Conservation (phyloP, 192 early-diverging fungal species). For the Rhizoclosmatium sp. region DNA sequence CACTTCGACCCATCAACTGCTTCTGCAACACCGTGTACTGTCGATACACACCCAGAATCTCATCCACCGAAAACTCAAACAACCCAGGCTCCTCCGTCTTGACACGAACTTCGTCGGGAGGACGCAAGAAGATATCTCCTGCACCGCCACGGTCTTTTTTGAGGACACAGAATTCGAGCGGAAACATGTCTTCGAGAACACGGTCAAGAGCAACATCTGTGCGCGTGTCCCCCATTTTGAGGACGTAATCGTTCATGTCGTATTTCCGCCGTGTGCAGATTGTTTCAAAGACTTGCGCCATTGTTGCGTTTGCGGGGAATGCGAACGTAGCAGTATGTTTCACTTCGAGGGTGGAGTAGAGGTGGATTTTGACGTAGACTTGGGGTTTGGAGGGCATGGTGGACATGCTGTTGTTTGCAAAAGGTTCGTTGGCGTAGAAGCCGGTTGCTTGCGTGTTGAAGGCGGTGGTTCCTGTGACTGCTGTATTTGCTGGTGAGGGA, state of each 20-base stretch:
- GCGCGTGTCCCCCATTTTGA: slow-evolving; percentile 81
- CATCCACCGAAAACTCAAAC: slow-evolving; percentile 54
- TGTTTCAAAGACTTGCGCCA: slow-evolving; percentile 80
- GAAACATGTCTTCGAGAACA: slow-evolving; percentile 71
- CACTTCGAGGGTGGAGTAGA: slow-evolving; percentile 78
- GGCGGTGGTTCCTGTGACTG: background rate
- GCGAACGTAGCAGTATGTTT: slow-evolving; percentile 91
- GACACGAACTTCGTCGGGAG: slow-evolving; percentile 54
- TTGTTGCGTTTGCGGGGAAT: slow-evolving; percentile 71
- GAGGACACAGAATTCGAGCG: slow-evolving; percentile 75
- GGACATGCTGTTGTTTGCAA: background rate
- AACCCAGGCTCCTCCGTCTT: slow-evolving; percentile 34
- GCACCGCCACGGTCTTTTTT: slow-evolving; percentile 70
- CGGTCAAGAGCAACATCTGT: slow-evolving; percentile 82
- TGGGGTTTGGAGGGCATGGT: slow-evolving; percentile 1
- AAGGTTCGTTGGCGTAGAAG: too few species aligned
- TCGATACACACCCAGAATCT: slow-evolving; percentile 64
- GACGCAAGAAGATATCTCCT: slow-evolving; percentile 66
- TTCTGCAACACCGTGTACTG: slow-evolving; percentile 88
- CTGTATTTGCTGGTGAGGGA: background rate
- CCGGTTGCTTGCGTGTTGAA: slow-evolving; percentile 14
- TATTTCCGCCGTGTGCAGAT: slow-evolving; percentile 92
- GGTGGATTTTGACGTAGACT: slow-evolving; percentile 64
- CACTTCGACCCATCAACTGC: slow-evolving; percentile 79
- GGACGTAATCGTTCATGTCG: slow-evolving; percentile 82